Percentiles rank a stretch among this genome's conserved stretches.
Conservation (phyloP, 2,329 filamentous ascomycete genomes). For the Hymenoscyphus scutula region DNA sequence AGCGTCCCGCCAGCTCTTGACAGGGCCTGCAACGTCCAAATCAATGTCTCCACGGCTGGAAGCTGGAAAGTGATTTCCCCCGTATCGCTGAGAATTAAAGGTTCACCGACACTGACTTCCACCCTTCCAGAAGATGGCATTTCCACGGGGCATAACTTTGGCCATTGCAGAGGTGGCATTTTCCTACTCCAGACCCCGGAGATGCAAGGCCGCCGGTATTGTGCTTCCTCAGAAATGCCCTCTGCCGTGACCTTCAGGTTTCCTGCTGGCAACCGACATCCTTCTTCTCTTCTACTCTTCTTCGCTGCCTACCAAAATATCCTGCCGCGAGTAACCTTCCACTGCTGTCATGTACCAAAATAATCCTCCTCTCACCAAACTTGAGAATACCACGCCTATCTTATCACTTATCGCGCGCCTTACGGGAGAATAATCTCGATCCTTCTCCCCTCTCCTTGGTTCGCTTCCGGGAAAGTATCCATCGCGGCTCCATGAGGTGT, state of each 20-base stretch:
- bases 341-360: slow-evolving; percentile 1
- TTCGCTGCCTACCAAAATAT: not conserved
- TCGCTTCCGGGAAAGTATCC: not conserved
- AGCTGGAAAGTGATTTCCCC: not conserved
- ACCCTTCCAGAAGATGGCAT: not conserved
- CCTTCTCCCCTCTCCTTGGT: slow-evolving; percentile 3
- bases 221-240: not conserved
- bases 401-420: slow-evolving; percentile 7
- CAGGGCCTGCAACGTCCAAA: not conserved
- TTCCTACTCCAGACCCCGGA: not conserved
- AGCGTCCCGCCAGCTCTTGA: not conserved
- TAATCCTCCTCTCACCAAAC: not conserved
- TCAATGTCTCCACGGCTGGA: not conserved
- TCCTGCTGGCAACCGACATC: not conserved
- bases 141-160: not conserved
- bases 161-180: not conserved
- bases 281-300: not conserved
- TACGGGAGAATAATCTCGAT: not conserved
- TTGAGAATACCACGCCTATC: not conserved
- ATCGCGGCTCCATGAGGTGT: slow-evolving; percentile 3
- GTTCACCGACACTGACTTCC: not conserved
- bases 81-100: not conserved
- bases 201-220: not conserved
- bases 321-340: not conserved
- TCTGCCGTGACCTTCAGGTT: not conserved